These are phyloP conservation scores for Penicillium janthinellum DNA, from an alignment of 2,329 filamentous ascomycete species.

Conservation along the genomic window DNA sequence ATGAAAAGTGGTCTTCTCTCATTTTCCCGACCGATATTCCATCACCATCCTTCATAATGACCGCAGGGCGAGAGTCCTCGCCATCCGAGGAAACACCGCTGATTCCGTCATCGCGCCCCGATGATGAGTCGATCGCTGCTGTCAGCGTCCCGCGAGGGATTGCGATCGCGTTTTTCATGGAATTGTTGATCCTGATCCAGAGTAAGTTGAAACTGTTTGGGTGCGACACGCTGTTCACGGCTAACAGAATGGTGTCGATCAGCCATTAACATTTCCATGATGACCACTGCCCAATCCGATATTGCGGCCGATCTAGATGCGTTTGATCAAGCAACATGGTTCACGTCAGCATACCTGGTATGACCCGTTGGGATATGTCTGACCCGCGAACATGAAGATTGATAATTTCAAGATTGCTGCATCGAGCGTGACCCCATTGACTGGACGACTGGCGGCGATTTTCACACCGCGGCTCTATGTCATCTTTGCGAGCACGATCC, in stretches of 20 bases:
- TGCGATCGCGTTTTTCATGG: slow-evolving; percentile 26
- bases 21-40: not conserved
- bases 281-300: slow-evolving; percentile 76
- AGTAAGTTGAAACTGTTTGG: slow-evolving; percentile 9
- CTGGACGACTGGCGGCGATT: slow-evolving; percentile 71
- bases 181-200: slow-evolving; percentile 30
- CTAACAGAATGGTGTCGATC: slow-evolving; percentile 2
- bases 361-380: slow-evolving; percentile 1
- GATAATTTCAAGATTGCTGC: slow-evolving; percentile 52
- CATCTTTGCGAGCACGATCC: slow-evolving; percentile 59
- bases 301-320: slow-evolving; percentile 75
- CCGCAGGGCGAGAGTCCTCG: slow-evolving; percentile 5
- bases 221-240: not conserved
- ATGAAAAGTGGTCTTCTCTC: not conserved
- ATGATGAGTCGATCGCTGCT: slow-evolving; percentile 3
- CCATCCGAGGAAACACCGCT: slow-evolving; percentile 22
- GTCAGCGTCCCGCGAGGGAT: slow-evolving; percentile 18
- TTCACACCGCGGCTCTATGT: slow-evolving; percentile 71
- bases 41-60: slow-evolving; percentile 9
- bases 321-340: slow-evolving; percentile 75
- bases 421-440: slow-evolving; percentile 65
- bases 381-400: not conserved
- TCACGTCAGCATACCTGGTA: slow-evolving; percentile 73
- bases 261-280: slow-evolving; percentile 74
- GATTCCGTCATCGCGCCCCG: slow-evolving; percentile 2